Conservation (phyloP, 148 eudicot genomes). For the Gaultheria prostrata region DNA sequence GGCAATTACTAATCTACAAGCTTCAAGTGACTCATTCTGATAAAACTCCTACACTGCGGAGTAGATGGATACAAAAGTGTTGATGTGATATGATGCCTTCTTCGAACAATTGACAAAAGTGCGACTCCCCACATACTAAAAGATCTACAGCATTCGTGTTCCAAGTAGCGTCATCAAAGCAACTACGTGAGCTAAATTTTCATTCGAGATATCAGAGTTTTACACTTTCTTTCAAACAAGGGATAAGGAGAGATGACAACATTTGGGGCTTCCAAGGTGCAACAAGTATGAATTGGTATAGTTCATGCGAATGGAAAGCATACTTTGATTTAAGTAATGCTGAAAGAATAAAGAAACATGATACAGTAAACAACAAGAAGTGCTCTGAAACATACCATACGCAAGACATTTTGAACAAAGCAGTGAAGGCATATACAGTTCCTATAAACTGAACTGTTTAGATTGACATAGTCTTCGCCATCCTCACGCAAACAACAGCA, state of each 20-base stretch:
- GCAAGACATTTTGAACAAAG: constrained; percentile 69
- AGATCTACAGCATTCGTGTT: not conserved
- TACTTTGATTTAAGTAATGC: not conserved
- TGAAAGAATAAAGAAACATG: constrained; percentile 1
- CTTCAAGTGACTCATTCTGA: not conserved
- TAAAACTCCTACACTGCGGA: not conserved
- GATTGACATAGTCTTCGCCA: constrained; percentile 69
- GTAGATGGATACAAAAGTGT: constrained; percentile 11
- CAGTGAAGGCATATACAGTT: constrained; percentile 74
- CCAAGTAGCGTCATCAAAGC: not conserved
- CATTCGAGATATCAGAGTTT: not conserved
- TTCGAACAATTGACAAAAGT: not conserved
- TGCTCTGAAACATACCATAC: constrained; percentile 51
- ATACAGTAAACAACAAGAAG: not conserved
- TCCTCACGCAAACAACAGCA: constrained; percentile 88
- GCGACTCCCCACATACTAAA: not conserved
- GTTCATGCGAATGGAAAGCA: not conserved
- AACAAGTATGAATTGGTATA: not conserved
- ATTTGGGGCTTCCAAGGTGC: not conserved
- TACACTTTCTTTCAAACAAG: not conserved
- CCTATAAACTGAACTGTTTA: constrained; percentile 60
- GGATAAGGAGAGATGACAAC: not conserved
- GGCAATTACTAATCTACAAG: not conserved
- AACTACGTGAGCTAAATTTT: not conserved
- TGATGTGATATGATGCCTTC: not conserved